These are phyloP conservation scores for Prorocentrum cordatum DNA, from an alignment of 169 alveolate genomes.

Conservation along the genomic window DNA sequence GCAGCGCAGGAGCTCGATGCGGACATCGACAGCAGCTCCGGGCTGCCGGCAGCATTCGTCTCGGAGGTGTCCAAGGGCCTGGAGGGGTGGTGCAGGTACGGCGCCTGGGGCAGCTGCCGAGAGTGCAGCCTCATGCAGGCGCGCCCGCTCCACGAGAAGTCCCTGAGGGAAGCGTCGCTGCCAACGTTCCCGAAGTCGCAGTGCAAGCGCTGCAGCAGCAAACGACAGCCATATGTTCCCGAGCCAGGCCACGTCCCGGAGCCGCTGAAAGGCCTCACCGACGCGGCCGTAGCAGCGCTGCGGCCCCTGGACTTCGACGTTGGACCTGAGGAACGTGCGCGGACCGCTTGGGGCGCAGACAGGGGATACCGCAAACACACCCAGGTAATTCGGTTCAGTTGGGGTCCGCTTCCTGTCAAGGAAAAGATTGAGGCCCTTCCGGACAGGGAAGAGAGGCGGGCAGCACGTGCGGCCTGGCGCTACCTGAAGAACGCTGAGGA, in stretches of 20 bases:
- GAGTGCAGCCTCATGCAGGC: not conserved
- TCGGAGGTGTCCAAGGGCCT: not conserved
- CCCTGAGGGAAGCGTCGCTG: not conserved
- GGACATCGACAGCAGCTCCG: not conserved
- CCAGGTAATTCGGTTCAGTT: slow-evolving; percentile 2
- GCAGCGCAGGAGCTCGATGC: too few species aligned
- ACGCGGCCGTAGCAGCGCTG: not conserved
- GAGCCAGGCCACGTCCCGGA: not conserved
- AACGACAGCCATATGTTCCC: not conserved
- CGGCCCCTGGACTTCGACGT: not conserved
- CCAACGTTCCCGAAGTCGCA: not conserved
- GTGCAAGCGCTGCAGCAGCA: slow-evolving; percentile 4
- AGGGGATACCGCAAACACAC: slow-evolving; percentile 1
- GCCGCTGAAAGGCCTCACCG: not conserved
- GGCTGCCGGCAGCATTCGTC: not conserved
- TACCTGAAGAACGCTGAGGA: not conserved
- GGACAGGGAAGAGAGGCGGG: not conserved
- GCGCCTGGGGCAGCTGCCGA: not conserved
- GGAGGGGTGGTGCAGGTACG: not conserved
- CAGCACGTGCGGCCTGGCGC: not conserved
- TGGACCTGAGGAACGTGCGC: not conserved
- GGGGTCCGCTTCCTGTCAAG: not conserved
- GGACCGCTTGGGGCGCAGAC: not conserved
- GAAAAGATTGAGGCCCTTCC: not conserved
- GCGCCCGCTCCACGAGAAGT: not conserved